Evolutionary conservation across 192 early-diverging fungal genomes (phyloP), one percentile per base, ranked within the genome.

Genomic region (Mortierella alpina): DNA sequence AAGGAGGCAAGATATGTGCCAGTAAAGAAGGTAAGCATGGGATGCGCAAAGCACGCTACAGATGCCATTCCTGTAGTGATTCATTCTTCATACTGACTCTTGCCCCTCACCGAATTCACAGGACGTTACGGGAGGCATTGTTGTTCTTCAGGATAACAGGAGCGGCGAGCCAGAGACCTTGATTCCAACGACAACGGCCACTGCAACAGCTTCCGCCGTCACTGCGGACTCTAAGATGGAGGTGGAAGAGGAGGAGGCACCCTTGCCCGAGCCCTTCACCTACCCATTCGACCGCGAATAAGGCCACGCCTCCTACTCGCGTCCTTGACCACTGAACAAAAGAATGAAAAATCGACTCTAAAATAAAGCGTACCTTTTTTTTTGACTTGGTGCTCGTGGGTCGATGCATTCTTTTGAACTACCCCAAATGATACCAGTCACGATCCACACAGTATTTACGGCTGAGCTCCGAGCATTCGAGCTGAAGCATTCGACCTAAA

Each of bases 1-100:
- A 90, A 92, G 44, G 92, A 92, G 62, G 84, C 92, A 9, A 92
- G 97, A 44, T 99, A 98, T 82, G 87, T 93, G 39, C 96, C 98
- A 20, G 89, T 99, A 56, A 97, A 95, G 84, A 91, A 90, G 78
- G 90, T 92, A 82, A 58, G 31, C 31, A 31, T 31, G 31, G 31
- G 31, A 3, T 31, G 31, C 31, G 31, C 31, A 31, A 31, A 31
- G 3, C 31, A 31, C 3, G 31, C 3, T 31, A 31, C 3, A 31
- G 31, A 31, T 31, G 31, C 31, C 31, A 31, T 31, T 31, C 31
- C 3, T 31, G 31, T 31, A 3, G 22, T 53, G 66, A 57, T 45
- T 23, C 8, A 12, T 39, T 59, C 55, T 42, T 59, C 8, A 31
- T 1, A 10, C 56, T 58, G 7, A 17, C 42, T 63, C 5, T 17